phyloP scores from a whole-genome alignment of 768 basidiomycete genomes.

The Cytidiella melzeri region DNA sequence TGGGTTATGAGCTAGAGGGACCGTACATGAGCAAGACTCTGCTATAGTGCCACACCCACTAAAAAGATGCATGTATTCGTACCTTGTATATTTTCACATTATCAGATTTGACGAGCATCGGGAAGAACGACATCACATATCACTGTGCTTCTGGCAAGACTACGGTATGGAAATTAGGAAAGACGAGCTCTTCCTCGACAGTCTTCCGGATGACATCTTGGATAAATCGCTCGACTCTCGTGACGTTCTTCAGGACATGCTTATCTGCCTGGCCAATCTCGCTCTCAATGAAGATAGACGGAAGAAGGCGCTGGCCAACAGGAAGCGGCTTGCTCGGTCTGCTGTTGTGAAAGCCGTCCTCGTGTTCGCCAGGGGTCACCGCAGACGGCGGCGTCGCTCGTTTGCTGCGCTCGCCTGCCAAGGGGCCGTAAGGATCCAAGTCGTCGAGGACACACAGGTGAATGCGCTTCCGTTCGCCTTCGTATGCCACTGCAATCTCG shows the following conservation, averaged over 20 bases:
- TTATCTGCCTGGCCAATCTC: constrained; percentile 96
- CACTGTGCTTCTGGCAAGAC: constrained; percentile 21
- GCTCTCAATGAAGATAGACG: constrained; percentile 87
- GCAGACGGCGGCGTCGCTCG: constrained; percentile 29
- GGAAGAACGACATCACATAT: too few relatives aligned
- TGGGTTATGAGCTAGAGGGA: constrained; percentile 93
- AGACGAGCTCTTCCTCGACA: constrained; percentile 92
- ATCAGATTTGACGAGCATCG: too few relatives aligned
- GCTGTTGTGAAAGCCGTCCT: constrained; percentile 44
- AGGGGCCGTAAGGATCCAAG: constrained; percentile 75
- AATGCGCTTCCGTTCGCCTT: constrained; percentile 72
- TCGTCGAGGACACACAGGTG: constrained; percentile 90
- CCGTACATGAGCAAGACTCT: constrained; percentile 95
- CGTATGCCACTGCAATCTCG: constrained; percentile 87
- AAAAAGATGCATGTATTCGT: constrained; percentile 6
- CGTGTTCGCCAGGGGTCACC: constrained; percentile 54
- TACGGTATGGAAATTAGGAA: constrained; percentile 88
- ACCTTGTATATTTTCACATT: neutral
- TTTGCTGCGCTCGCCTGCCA: constrained; percentile 32
- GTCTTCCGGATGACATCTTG: constrained; percentile 94
- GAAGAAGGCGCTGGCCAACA: constrained; percentile 77
- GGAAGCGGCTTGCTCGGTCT: constrained; percentile 63
- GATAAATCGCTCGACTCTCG: constrained; percentile 91
- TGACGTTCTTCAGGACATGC: constrained; percentile 93
- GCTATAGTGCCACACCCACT: constrained; percentile 15